Evolutionary conservation across 1,139 yeast species (phyloP).

Genomic region (Magnusiomyces magnusii): DNA sequence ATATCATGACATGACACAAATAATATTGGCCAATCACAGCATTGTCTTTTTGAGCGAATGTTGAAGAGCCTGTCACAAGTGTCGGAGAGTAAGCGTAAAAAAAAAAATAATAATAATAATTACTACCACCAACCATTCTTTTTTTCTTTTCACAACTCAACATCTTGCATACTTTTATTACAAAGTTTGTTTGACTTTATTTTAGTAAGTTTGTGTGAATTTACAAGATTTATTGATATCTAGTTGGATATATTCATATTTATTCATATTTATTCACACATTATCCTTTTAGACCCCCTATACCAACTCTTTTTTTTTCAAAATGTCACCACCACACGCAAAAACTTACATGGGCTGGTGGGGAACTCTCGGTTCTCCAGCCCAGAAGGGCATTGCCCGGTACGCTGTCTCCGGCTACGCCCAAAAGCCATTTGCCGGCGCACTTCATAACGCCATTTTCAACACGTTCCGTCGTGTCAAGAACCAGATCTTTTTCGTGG

Average conservation of each 20-base stretch:
- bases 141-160: too few relatives aligned
- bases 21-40: background rate
- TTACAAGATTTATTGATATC: too few relatives aligned
- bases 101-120: too few relatives aligned
- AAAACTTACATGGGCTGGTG: conserved; percentile 95
- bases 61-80: background rate
- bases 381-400: conserved; percentile 25
- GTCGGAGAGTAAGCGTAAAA: background rate
- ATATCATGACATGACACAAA: background rate
- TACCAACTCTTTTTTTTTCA: conserved; percentile 19
- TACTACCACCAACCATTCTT: background rate
- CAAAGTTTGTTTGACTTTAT: too few relatives aligned
- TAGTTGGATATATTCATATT: too few relatives aligned
- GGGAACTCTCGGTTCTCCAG: conserved; percentile 52
- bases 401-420: conserved; percentile 93
- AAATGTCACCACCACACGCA: conserved; percentile 68
- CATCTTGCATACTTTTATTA: too few relatives aligned
- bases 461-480: conserved; percentile 93
- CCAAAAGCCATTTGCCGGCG: conserved; percentile 86
- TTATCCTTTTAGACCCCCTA: too few relatives aligned
- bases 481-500: conserved; percentile 72
- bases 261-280: too few relatives aligned
- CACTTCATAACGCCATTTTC: conserved; percentile 77
- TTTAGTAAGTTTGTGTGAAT: too few relatives aligned
- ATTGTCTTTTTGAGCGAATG: background rate